Percentiles rank a stretch among this genome's conserved stretches.
phyloP scores from a whole-genome alignment of 495 filamentous ascomycete species.

The Aspergillus campestris region DNA sequence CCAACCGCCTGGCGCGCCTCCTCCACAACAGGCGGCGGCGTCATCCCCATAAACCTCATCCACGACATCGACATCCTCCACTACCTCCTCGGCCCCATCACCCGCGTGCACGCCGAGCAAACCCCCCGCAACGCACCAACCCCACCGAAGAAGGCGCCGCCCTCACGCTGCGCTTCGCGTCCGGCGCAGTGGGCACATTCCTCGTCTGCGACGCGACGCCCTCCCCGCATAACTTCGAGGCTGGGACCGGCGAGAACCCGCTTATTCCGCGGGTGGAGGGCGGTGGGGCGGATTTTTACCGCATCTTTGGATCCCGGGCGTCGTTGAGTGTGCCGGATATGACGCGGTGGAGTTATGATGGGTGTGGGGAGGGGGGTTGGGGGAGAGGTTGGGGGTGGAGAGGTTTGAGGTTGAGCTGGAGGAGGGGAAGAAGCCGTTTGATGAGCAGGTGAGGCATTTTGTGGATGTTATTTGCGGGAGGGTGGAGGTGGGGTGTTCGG shows the following conservation, averaged over 20 bases:
- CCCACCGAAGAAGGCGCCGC: constrained; percentile 50
- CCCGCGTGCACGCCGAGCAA: constrained; percentile 41
- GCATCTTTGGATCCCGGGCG: constrained; percentile 47
- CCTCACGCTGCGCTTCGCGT: constrained; percentile 45
- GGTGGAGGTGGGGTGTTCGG: constrained; percentile 36
- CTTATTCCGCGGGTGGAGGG: constrained; percentile 32
- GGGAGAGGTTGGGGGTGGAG: constrained; percentile 20
- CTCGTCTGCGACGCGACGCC: constrained; percentile 44
- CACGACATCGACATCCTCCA: constrained; percentile 55
- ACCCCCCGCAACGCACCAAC: constrained; percentile 29
- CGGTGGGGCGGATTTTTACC: constrained; percentile 39
- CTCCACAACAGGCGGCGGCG: constrained; percentile 29
- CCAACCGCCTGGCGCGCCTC: constrained; percentile 41
- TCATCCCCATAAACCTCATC: constrained; percentile 50
- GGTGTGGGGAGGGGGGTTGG: constrained; percentile 25
- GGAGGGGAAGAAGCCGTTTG: constrained; percentile 38
- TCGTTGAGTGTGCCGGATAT: constrained; percentile 50
- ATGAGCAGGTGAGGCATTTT: constrained; percentile 48
- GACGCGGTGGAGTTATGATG: constrained; percentile 44
- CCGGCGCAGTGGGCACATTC: constrained; percentile 52
- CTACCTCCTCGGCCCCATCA: constrained; percentile 47
- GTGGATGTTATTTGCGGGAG: constrained; percentile 41
- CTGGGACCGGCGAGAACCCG: constrained; percentile 52
- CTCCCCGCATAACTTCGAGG: constrained; percentile 46
- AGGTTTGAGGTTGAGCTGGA: constrained; percentile 29